Evolutionary conservation across 2,329 filamentous ascomycete genomes (phyloP).

Genomic region (Diaporthe sp.): DNA sequence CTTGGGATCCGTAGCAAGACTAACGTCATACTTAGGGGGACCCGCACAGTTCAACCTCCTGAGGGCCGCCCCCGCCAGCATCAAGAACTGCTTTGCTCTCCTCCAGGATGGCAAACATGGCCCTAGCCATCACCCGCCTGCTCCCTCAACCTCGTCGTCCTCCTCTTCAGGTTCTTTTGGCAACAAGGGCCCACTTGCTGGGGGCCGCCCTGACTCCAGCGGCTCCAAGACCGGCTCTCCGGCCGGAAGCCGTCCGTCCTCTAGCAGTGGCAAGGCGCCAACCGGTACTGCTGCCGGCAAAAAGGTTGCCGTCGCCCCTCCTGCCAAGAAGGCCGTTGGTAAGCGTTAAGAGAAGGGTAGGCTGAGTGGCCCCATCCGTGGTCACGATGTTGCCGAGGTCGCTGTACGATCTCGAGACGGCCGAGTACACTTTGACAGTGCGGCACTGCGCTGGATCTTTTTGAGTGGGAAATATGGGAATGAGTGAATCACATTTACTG

Average conservation of each 20-base stretch:
- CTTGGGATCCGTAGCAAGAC: too few species aligned
- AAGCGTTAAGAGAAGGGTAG: not conserved
- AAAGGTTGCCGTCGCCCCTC: not conserved
- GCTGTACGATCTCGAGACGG: not conserved
- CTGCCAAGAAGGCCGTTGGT: not conserved
- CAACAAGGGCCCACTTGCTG: not conserved
- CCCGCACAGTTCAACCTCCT: not conserved
- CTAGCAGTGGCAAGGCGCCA: not conserved
- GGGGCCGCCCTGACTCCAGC: not conserved
- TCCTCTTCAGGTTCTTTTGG: not conserved
- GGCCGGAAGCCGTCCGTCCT: not conserved
- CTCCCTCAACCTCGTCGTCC: not conserved
- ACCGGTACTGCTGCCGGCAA: not conserved
- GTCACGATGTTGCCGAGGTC: not conserved
- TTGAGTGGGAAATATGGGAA: not conserved
- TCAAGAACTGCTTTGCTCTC: not conserved
- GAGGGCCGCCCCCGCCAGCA: not conserved
- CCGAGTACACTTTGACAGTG: not conserved
- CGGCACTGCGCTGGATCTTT: not conserved
- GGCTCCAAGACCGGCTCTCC: not conserved
- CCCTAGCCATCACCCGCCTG: not conserved
- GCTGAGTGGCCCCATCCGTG: not conserved
- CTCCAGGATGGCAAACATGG: not conserved
- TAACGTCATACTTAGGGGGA: too few species aligned
- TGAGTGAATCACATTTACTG: not conserved